Evolutionary conservation across 1,284 basidiomycete species (phyloP), one percentile per base, ranked within the genome.

Genomic region (Cyathus olla): DNA sequence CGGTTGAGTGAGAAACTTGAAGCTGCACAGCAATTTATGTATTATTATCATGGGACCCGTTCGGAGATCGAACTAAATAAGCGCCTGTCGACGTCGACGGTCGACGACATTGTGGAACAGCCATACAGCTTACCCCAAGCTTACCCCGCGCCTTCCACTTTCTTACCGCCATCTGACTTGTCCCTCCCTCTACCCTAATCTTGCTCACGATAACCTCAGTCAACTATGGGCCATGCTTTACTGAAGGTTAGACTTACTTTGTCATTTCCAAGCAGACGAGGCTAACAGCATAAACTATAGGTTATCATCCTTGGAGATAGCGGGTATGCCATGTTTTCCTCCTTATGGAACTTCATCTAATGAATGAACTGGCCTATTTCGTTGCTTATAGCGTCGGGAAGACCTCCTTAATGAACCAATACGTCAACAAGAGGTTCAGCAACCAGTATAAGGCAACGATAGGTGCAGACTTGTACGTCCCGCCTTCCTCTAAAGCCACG

Each of bases 371-470:
- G n/a, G n/a, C n/a, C n/a, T n/a, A n/a, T n/a, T n/a, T n/a, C n/a
- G n/a, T n/a, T n/a, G n/a, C n/a, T n/a, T 64, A 46, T 73, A 98
- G 97, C 63, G 98, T 99, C 78, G 98, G 97, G 56, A 99, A 99
- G 93, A 99, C 97, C 53, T 99, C 97, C 46, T 90, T 99, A 72
- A 99, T 99, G 98, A 99, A 99, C 86, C 98, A 99, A 85, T 99
- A 99, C 85, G 98, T 99, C 72, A 99, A 99, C 91, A 99, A 99
- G 83, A 93, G 98, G 67, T 99, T 99, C 83, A 97, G 95, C 74
- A 98, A 97, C 80, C 97, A 99, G 80, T 99, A 99, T 89, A 99
- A 99, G 85, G 97, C 96, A 13, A 98, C 96, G 64, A 97, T 97
- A 76, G 95, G 95, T 68, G 91, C 92, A 63, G 94, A 95, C 84